A percentile compares a stretch with the other conserved stretches of the same genome.
phyloP scores from a whole-genome alignment of 169 alveolate species.

The Plasmodium malariae region DNA sequence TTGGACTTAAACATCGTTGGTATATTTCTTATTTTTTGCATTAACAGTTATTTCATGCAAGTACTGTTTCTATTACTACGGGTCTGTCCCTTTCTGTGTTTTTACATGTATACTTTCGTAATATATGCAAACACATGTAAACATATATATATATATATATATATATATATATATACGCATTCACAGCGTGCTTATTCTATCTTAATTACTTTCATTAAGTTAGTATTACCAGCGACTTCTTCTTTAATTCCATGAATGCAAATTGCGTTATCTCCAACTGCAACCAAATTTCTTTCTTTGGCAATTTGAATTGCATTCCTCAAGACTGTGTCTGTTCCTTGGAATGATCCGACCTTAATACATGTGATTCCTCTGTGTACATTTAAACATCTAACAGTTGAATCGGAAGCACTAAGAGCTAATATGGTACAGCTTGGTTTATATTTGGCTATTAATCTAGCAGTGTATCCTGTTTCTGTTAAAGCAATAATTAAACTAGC shows the following conservation, averaged over 20 bases:
- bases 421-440: slow-evolving; percentile 95
- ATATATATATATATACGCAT: neutral
- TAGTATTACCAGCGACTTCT: slow-evolving; percentile 94
- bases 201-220: slow-evolving; percentile 92
- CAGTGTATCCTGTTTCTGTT: slow-evolving; percentile 97
- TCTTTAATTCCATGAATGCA: slow-evolving; percentile 97
- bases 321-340: slow-evolving; percentile 92
- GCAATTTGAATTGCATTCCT: slow-evolving; percentile 93
- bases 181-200: slow-evolving; percentile 70
- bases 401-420: slow-evolving; percentile 92
- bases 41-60: neutral
- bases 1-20: no score
- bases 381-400: slow-evolving; percentile 93
- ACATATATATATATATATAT: slow-evolving; percentile 10
- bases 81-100: no score
- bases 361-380: slow-evolving; percentile 95
- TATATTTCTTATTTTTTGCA: no score
- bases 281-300: slow-evolving; percentile 91
- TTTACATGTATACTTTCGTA: no score
- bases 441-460: slow-evolving; percentile 96
- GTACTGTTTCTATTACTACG: neutral
- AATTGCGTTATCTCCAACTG: slow-evolving; percentile 93
- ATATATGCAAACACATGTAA: neutral
- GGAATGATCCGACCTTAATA: slow-evolving; percentile 91
- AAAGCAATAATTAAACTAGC: slow-evolving; percentile 94